phyloP scores from a whole-genome alignment of 2,329 filamentous ascomycete species.

The Sporothrix brasiliensis region DNA sequence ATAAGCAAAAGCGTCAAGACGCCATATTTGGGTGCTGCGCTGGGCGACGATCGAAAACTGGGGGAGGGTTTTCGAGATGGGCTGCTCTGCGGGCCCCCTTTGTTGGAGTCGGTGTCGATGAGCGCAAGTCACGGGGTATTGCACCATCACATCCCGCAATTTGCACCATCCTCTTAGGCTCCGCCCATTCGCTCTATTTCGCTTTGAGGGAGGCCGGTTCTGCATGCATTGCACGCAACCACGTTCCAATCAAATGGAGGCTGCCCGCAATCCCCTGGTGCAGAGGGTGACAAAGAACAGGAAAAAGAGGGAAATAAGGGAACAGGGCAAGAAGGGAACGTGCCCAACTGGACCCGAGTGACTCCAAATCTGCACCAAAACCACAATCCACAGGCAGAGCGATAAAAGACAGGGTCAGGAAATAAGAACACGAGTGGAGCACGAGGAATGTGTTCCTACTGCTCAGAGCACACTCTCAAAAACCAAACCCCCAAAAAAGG shows the following conservation, averaged over 20 bases:
- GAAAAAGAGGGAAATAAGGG: neutral
- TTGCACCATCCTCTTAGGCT: constrained; percentile 47
- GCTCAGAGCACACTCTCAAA: neutral
- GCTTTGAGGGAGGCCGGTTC: constrained; percentile 28
- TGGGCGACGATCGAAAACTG: constrained; percentile 16
- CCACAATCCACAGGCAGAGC: neutral
- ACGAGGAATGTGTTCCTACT: constrained; percentile 6
- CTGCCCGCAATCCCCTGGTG: constrained; percentile 15
- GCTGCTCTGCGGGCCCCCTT: constrained; percentile 10
- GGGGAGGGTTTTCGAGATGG: constrained; percentile 23
- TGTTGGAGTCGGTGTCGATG: constrained; percentile 29
- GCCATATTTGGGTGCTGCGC: constrained; percentile 19
- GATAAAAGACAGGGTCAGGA: neutral
- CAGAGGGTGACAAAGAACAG: constrained; percentile 9
- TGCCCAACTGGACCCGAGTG: constrained; percentile 3
- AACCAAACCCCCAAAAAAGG: neutral
- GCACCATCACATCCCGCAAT: constrained; percentile 57
- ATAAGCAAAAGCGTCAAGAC: constrained; percentile 8
- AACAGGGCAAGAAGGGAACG: constrained; percentile 1
- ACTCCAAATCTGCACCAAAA: constrained; percentile 17
- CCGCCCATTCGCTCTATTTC: constrained; percentile 34
- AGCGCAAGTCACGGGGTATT: constrained; percentile 60
- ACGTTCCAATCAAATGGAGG: constrained; percentile 42
- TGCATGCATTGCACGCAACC: constrained; percentile 36
- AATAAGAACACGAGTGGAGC: neutral